A percentile compares a stretch with the other conserved stretches of the same genome.
These are phyloP conservation scores for Mycosphaerella sp. DNA, from an alignment of 2,329 filamentous ascomycete genomes.

Conservation along the genomic window DNA sequence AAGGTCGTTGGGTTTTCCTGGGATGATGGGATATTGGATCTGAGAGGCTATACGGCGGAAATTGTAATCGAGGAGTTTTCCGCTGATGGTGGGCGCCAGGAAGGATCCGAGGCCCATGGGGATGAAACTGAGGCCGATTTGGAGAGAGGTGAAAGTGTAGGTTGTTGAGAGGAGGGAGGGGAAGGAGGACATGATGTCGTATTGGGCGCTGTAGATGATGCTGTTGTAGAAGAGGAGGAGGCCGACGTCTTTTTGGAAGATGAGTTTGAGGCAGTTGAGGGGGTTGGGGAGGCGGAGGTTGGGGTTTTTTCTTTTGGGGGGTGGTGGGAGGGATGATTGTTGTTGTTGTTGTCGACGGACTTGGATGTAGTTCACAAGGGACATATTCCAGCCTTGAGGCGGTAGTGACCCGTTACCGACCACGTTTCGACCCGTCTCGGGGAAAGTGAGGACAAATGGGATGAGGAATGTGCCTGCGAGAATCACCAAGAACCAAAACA, in stretches of 20 bases:
- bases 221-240: constrained; percentile 25
- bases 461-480: constrained; percentile 31
- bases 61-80: constrained; percentile 62
- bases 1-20: constrained; percentile 50
- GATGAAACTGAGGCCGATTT: constrained; percentile 24
- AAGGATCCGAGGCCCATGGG: constrained; percentile 37
- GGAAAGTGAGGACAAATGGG: constrained; percentile 26
- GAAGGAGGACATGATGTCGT: constrained; percentile 42
- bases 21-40: constrained; percentile 55
- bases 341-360: constrained; percentile 13
- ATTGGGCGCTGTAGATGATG: constrained; percentile 41
- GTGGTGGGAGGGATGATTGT: too few relatives aligned
- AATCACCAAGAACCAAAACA: constrained; percentile 42
- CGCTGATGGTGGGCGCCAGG: constrained; percentile 37
- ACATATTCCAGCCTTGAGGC: constrained; percentile 29
- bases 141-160: constrained; percentile 31
- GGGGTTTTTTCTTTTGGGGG: too few relatives aligned
- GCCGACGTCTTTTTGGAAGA: constrained; percentile 27
- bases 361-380: constrained; percentile 26
- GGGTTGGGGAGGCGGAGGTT: constrained; percentile 42
- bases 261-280: constrained; percentile 36
- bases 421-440: constrained; percentile 38
- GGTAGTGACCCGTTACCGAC: constrained; percentile 35
- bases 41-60: constrained; percentile 60
- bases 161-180: constrained; percentile 38